phyloP scores from a whole-genome alignment of 371 early-diverging fungal species.

The Fennellomyces sp. region DNA sequence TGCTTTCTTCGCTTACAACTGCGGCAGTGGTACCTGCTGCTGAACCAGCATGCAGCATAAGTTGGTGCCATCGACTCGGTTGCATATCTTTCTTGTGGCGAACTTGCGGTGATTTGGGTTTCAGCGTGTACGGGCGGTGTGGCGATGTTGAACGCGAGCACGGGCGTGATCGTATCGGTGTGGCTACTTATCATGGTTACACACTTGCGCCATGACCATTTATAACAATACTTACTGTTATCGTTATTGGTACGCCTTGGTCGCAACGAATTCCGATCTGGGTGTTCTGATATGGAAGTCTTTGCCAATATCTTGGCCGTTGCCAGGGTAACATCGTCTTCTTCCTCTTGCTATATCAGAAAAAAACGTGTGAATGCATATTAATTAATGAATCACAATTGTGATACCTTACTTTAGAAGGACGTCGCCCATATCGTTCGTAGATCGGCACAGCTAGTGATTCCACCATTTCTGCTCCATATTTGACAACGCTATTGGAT shows the following conservation, averaged over 20 bases:
- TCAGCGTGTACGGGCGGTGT: constrained; percentile 24
- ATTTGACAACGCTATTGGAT: constrained; percentile 59
- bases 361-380: too few species aligned
- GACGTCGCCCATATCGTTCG: constrained; percentile 32
- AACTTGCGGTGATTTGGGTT: constrained; percentile 11
- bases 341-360: constrained; percentile 19
- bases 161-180: constrained; percentile 20
- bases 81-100: constrained; percentile 7
- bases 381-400: too few species aligned
- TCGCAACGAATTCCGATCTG: constrained; percentile 13
- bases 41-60: constrained; percentile 68
- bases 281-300: constrained; percentile 30
- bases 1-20: constrained; percentile 73
- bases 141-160: constrained; percentile 36
- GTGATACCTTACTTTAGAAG: background rate
- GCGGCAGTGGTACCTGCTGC: constrained; percentile 71
- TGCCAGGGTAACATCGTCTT: constrained; percentile 38
- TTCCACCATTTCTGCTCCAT: constrained; percentile 79
- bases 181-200: background rate
- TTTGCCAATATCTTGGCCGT: constrained; percentile 37
- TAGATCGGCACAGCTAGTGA: constrained; percentile 48
- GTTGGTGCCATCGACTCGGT: constrained; percentile 61
- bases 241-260: background rate
- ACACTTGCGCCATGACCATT: background rate
- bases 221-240: background rate